phyloP scores from a whole-genome alignment of 331 rosid species.

The Spiraea crenata region DNA sequence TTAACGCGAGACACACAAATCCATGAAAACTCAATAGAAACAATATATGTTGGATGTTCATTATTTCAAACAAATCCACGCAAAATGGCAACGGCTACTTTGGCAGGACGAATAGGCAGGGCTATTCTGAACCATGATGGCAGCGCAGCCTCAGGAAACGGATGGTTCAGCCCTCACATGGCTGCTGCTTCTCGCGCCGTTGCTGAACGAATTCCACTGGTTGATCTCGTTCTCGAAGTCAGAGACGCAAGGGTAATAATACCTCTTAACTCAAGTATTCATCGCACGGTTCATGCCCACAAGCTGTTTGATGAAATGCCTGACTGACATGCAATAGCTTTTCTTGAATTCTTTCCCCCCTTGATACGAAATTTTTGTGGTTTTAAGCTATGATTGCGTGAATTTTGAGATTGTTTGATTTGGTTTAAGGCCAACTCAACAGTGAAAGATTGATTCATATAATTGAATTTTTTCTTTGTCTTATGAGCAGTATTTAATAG shows the following conservation, averaged over 20 bases:
- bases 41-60: too few species aligned
- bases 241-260: conserved; percentile 73
- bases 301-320: conserved; percentile 32
- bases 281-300: neutral
- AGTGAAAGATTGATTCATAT: neutral
- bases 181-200: conserved; percentile 76
- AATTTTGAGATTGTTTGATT: too few species aligned
- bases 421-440: neutral
- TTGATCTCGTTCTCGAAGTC: conserved; percentile 64
- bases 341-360: neutral
- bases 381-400: too few species aligned
- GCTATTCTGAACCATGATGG: conserved; percentile 21
- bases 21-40: too few species aligned
- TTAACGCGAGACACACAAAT: too few species aligned
- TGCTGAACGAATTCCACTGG: conserved; percentile 55
- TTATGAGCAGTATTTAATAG: neutral
- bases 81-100: conserved; percentile 44
- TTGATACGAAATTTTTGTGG: neutral
- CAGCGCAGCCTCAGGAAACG: conserved; percentile 21
- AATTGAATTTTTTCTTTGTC: neutral
- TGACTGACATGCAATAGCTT: neutral
- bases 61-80: neutral
- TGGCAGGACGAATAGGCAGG: conserved; percentile 44
- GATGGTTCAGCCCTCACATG: conserved; percentile 62
- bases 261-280: neutral